Base-by-base conservation (phyloP, 805 yeast genomes). In the Sugiyamaella lignohabitans region DNA sequence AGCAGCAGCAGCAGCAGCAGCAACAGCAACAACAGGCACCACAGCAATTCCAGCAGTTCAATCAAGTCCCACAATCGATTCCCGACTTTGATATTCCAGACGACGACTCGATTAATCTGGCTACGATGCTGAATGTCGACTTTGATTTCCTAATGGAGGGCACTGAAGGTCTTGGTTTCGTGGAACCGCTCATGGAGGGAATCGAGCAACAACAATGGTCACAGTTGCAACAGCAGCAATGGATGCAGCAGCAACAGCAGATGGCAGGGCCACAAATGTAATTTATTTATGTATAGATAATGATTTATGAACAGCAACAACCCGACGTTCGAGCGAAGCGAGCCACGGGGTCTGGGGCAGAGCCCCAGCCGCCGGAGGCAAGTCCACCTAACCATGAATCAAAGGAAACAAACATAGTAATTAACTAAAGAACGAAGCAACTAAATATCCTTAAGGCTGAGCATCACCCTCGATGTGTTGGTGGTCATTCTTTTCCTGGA, bases 81-180 rank as follows among this genome's bases (percentile, higher is more conserved):
- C 32, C 20, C 14, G 14, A 27, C 32, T 27, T 27, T 27, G 32
- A 27, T 27, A 34, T 11, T 10, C 14, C 20, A 3, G 16, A 11
- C 5, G 16, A 11, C 5, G 46, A 43, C 19, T 5, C n/a, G n/a
- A 5, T 23, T 24, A 50, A 44, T 35, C 22, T 54, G 30, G 20
- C 49, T 38, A 42, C 51, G 11, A 47, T 55, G 51, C 46, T 55
- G 43, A 58, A 57, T 29, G 48, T 57, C 52, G 54, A 56, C 35
- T 58, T 58, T 45, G 61, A 58, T 41, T 58, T 58, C 43, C 49
- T 56, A 21, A 58, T 54, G 53, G 60, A 58, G 27, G 61, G 61
- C 29, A 53, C 60, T 4, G 61, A 58, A 38, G 61, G 61, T 10
- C 49, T 58, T 11, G 60, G 56, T 2, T 58, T 58, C 32, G 61